Conservation (phyloP, 1,139 yeast species). For the Saccharomyces pastorianus region DNA sequence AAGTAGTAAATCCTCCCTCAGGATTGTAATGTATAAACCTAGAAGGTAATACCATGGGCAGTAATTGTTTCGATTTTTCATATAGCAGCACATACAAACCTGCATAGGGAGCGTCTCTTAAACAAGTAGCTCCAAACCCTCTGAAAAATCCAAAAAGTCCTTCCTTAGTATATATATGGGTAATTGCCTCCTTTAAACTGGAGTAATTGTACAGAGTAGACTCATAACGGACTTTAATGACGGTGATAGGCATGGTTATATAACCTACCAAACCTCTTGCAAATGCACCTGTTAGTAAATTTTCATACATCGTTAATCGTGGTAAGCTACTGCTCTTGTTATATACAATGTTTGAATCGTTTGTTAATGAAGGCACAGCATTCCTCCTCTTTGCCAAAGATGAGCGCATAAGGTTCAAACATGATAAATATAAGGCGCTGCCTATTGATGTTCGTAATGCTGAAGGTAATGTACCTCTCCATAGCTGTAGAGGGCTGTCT, state of each 20-base stretch:
- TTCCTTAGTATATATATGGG: constrained; percentile 45
- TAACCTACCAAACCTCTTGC: constrained; percentile 80
- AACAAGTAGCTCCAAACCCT: constrained; percentile 81
- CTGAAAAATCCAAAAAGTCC: constrained; percentile 66
- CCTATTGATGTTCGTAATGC: constrained; percentile 87
- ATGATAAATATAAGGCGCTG: constrained; percentile 74
- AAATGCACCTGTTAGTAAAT: constrained; percentile 66
- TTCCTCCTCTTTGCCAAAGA: constrained; percentile 36
- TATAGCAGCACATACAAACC: constrained; percentile 83
- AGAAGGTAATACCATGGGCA: constrained; percentile 32
- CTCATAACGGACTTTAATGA: constrained; percentile 85
- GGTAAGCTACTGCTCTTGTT: constrained; percentile 45
- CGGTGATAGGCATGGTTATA: constrained; percentile 94
- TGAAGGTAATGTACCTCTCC: constrained; percentile 94
- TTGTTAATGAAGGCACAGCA: not conserved
- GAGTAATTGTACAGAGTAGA: constrained; percentile 64
- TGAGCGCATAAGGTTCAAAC: constrained; percentile 55
- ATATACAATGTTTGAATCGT: not conserved
- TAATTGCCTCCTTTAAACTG: constrained; percentile 55
- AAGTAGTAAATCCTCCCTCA: constrained; percentile 28
- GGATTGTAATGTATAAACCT: constrained; percentile 15
- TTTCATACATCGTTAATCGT: constrained; percentile 58
- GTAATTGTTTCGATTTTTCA: constrained; percentile 55
- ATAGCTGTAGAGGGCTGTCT: constrained; percentile 46
- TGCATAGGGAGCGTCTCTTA: constrained; percentile 93